Base-by-base conservation (phyloP, 257 asterid genomes). In the Capsicum pubescens region DNA sequence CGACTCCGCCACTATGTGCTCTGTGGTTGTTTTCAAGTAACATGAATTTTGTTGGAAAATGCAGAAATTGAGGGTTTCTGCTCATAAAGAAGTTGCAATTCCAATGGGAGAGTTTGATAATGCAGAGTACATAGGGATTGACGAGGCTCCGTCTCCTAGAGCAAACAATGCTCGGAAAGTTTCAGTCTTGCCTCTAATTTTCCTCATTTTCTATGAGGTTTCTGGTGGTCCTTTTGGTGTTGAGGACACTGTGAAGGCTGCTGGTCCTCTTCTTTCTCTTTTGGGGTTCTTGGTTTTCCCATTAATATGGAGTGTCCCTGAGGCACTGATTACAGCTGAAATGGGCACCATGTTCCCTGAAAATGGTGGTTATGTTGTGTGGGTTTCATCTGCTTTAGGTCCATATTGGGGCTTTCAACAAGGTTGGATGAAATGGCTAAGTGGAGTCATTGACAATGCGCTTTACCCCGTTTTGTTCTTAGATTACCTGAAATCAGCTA, bases 231-330 rank as follows among this genome's bases (percentile, higher is more conserved):
- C 82, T 77, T 77, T 77, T 77, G 82, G 82, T 54, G 64, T 77
- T 77, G 82, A 77, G 82, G 82, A 54, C 64, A 54, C 64, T 77
- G 82, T 77, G 82, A 46, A 36, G 26, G 82, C 64, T 26, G 64
- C 82, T 77, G 82, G 82, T 77, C 82, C 82, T 77, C 82, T 77
- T 77, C 82, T 77, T 77, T 32, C 82, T 77, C 82, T 77, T 54
- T 77, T 77, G 46, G 82, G 82, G 13, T 77, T 54, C 82, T 77
- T 77, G 82, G 19, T 77, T 54, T 77, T 77, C 82, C 82, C 82
- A 54, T 50, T 77, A 48, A 54, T 77, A 77, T 77, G 82, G 82
- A 77, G 82, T 77, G 12, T 77, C 32, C 82, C 82, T 4, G 50
- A 77, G 82, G 82, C 82, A 32, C 17, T 77, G 21, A 77, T 77